phyloP scores from a whole-genome alignment of 1,284 basidiomycete species.

The Trametes pubescens region DNA sequence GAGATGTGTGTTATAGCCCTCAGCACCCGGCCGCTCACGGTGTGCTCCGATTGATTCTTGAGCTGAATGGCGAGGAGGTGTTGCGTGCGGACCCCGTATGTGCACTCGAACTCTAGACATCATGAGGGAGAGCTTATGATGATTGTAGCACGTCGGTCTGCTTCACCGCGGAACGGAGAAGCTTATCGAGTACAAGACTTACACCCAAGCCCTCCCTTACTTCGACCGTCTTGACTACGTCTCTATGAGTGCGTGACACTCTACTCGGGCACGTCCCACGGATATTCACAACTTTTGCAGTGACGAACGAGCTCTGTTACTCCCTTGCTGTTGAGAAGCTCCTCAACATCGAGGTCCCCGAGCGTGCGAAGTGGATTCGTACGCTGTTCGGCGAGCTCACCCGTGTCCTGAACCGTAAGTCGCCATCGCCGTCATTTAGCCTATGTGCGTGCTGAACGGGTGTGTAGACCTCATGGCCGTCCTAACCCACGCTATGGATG shows the following conservation, averaged over 20 bases:
- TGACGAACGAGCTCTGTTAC: conserved; percentile 98
- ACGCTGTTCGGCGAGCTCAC: conserved; percentile 98
- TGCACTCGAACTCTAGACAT: conserved; percentile 28
- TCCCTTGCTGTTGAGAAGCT: conserved; percentile 98
- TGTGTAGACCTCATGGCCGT: conserved; percentile 92
- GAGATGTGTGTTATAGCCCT: conserved; percentile 58
- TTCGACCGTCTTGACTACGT: conserved; percentile 99
- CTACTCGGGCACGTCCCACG: not conserved
- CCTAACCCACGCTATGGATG: conserved; percentile 95
- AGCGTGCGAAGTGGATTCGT: conserved; percentile 98
- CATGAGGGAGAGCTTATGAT: conserved; percentile 9
- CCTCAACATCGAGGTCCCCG: conserved; percentile 98
- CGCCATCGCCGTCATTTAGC: conserved; percentile 2
- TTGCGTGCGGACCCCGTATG: conserved; percentile 88
- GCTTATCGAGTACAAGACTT: conserved; percentile 99
- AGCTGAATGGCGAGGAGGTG: conserved; percentile 97
- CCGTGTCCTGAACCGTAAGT: conserved; percentile 90
- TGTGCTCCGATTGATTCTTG: conserved; percentile 96
- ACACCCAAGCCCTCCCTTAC: conserved; percentile 98
- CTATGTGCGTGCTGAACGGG: not conserved
- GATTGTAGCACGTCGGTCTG: conserved; percentile 87
- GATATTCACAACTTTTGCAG: conserved; percentile 47
- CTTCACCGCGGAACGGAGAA: conserved; percentile 99
- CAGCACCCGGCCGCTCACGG: conserved; percentile 99
- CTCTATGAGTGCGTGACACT: conserved; percentile 87